Conservation (phyloP, 2,329 filamentous ascomycete genomes). For the Akanthomyces muscarius region DNA sequence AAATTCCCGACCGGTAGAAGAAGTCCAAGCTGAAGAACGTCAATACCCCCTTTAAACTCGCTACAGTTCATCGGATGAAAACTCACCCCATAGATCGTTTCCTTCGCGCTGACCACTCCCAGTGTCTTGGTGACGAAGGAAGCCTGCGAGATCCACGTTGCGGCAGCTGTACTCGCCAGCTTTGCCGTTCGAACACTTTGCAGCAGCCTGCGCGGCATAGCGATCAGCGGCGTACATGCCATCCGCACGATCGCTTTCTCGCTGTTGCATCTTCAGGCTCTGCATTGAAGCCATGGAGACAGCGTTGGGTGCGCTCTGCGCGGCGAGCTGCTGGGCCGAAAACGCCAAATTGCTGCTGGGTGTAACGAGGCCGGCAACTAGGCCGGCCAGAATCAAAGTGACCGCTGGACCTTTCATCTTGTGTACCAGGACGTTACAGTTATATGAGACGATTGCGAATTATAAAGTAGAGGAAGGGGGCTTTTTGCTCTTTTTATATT, state of each 20-base stretch:
- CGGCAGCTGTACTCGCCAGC: slow-evolving; percentile 32
- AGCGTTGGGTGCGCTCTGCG: slow-evolving; percentile 11
- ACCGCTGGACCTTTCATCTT: slow-evolving; percentile 7
- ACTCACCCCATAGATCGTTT: slow-evolving; percentile 32
- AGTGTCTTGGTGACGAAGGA: slow-evolving; percentile 34
- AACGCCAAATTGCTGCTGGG: background rate
- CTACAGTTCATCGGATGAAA: no score
- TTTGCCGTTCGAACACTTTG: slow-evolving; percentile 29
- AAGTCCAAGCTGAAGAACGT: slow-evolving; percentile 18
- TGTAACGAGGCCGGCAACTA: slow-evolving; percentile 3
- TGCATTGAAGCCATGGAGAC: slow-evolving; percentile 3
- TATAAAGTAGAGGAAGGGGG: no score
- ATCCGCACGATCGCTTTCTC: background rate
- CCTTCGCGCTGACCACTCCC: slow-evolving; percentile 32
- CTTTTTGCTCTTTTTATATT: slow-evolving; percentile 1
- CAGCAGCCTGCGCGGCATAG: slow-evolving; percentile 16
- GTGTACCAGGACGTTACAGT: background rate
- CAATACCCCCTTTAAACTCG: background rate
- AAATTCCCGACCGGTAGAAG: slow-evolving; percentile 39
- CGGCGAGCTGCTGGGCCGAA: slow-evolving; percentile 5
- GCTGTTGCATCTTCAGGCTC: background rate
- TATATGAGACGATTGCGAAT: no score
- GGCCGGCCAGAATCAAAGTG: slow-evolving; percentile 7
- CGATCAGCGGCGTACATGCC: slow-evolving; percentile 18
- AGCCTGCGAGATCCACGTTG: slow-evolving; percentile 35